Evolutionary conservation across 1,284 basidiomycete genomes (phyloP).

Genomic region (Puccinia triticina): DNA sequence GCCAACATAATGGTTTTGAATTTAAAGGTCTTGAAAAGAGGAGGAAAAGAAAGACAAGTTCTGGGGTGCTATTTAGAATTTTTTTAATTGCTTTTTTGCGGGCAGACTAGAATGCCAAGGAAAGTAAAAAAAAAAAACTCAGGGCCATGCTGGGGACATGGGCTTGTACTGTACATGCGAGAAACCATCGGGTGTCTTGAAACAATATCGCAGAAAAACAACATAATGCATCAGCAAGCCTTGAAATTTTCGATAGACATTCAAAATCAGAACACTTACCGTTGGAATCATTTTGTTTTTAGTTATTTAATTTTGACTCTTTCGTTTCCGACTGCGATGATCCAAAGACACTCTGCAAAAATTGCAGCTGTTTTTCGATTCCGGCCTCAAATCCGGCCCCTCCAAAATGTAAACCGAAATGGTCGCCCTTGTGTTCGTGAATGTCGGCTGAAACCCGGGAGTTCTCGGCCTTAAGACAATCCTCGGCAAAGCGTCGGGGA

Average conservation of each 20-base stretch:
- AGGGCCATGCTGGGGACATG: not conserved
- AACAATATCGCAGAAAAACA: not conserved
- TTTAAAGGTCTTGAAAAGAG: not conserved
- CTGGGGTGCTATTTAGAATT: not conserved
- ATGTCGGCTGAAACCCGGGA: conserved; percentile 4
- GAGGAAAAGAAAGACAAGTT: not conserved
- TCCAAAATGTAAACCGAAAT: conserved; percentile 24
- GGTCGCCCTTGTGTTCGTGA: conserved; percentile 32
- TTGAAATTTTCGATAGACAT: not conserved
- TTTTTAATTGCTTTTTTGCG: not conserved
- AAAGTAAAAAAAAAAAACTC: not conserved
- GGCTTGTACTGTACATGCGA: not conserved
- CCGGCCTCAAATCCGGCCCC: conserved; percentile 18
- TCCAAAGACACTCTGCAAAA: conserved; percentile 3
- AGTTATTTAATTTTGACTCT: not conserved
- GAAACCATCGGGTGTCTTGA: not conserved
- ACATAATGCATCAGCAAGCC: not conserved
- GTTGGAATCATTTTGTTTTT: not conserved
- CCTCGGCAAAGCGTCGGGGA: conserved; percentile 25
- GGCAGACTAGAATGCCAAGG: not conserved
- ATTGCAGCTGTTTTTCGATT: conserved; percentile 21
- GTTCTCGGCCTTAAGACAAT: conserved; percentile 21
- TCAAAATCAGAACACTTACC: not conserved
- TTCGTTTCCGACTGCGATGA: not conserved
- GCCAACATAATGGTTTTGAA: no score